phyloP scores from a whole-genome alignment of 192 early-diverging fungal species.

The Spizellomyces sp. region DNA sequence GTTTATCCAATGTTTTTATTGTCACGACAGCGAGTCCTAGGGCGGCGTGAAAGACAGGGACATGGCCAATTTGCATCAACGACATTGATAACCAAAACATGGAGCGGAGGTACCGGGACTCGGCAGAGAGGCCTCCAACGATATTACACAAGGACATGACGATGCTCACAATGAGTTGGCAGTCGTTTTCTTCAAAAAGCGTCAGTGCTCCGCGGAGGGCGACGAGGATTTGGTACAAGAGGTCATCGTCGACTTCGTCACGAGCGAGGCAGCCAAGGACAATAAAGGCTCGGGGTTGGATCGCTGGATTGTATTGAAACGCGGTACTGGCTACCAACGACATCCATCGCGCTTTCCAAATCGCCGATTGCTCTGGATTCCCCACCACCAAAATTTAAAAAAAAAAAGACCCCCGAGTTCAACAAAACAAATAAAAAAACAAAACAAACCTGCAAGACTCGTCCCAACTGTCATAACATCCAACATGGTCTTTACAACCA shows the following conservation, averaged over 20 bases:
- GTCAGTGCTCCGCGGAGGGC: constrained; percentile 84
- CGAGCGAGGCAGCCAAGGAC: constrained; percentile 84
- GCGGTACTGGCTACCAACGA: constrained; percentile 87
- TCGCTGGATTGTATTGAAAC: constrained; percentile 91
- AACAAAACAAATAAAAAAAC: neutral
- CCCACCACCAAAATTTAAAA: neutral
- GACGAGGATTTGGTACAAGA: constrained; percentile 91
- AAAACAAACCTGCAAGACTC: constrained; percentile 7
- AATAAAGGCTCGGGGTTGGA: constrained; percentile 94
- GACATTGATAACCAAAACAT: constrained; percentile 92
- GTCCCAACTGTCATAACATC: constrained; percentile 68
- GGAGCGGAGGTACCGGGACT: constrained; percentile 79
- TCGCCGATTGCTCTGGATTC: constrained; percentile 69
- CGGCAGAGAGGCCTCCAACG: constrained; percentile 76
- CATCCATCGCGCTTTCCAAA: constrained; percentile 91
- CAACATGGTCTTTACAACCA: constrained; percentile 59
- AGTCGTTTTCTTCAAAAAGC: constrained; percentile 81
- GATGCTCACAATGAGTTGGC: constrained; percentile 80
- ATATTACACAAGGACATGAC: constrained; percentile 81
- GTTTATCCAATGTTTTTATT: constrained; percentile 73
- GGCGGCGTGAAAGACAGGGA: constrained; percentile 76
- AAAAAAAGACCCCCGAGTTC: constrained; percentile 5
- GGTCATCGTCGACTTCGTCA: constrained; percentile 89
- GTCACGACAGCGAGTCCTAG: constrained; percentile 71
- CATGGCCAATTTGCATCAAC: constrained; percentile 83